Evolutionary conservation across 345 rosid genomes (phyloP).

Genomic region (Microthlaspi erraticum): DNA sequence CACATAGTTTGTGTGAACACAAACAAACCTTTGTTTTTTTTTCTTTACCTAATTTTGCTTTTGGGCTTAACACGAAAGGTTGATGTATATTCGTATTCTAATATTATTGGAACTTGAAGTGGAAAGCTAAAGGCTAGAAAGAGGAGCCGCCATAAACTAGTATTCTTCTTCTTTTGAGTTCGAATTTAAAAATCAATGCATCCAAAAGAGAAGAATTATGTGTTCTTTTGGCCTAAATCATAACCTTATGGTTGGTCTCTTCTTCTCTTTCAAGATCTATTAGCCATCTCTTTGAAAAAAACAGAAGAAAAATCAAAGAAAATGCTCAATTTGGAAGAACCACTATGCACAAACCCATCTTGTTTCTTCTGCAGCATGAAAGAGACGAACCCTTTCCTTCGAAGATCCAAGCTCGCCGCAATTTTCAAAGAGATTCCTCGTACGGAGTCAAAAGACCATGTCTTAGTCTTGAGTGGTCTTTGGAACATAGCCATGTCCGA

Average conservation of each 20-base stretch:
- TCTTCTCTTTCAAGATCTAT: conserved; percentile 29
- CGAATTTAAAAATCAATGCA: not conserved
- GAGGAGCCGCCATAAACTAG: conserved; percentile 39
- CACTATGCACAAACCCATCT: conserved; percentile 52
- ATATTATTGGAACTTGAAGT: conserved; percentile 45
- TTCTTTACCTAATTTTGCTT: conserved; percentile 25
- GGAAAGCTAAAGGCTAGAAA: conserved; percentile 38
- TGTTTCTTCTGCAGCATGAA: conserved; percentile 83
- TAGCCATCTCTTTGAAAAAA: conserved; percentile 1
- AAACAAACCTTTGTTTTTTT: not conserved
- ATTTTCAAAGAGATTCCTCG: conserved; percentile 70
- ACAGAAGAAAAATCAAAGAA: conserved; percentile 11
- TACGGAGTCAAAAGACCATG: conserved; percentile 61
- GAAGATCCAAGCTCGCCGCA: conserved; percentile 55
- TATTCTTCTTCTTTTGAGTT: not conserved
- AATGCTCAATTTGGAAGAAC: conserved; percentile 40
- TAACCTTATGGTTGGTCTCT: not conserved
- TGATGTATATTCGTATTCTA: conserved; percentile 18
- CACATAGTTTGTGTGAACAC: conserved; percentile 35
- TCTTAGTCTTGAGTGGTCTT: conserved; percentile 68
- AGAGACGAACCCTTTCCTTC: conserved; percentile 53
- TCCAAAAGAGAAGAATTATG: conserved; percentile 19
- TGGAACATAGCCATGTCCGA: conserved; percentile 77
- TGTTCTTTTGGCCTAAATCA: conserved; percentile 24
- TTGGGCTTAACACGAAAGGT: conserved; percentile 27